Evolutionary conservation across 495 filamentous ascomycete species (phyloP), one percentile per base, ranked within the genome.

Genomic region (Neurospora hispaniola): DNA sequence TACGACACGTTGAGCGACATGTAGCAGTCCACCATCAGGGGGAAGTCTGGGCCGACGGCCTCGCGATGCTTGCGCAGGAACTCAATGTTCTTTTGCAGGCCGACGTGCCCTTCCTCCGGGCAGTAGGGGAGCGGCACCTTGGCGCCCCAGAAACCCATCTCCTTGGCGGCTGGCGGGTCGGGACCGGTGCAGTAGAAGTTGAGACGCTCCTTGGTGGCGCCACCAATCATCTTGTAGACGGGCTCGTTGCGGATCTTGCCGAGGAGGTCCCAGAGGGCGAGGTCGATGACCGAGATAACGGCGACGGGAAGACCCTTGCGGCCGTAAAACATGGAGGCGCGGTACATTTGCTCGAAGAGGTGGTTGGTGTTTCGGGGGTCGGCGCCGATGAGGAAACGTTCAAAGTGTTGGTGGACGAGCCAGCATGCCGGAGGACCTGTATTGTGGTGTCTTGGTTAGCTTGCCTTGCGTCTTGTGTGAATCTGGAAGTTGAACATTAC

Each of bases 131-230:
- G 84, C 12, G 94, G 91, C 10, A 97, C 91, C 83, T 97, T 97
- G 73, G 90, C 91, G 35, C 93, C 94, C 83, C 88, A 90, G 85
- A 97, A 97, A 0, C 94, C 94, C 87, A 92, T 91, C 11, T 83
- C 87, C 80, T 93, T 93, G 42, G 94, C 93, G 0, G 91, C 87
- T 3, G 85, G 84, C 9, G 94, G 93, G 74, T 95, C 90, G 3
- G 94, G 94, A 5, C 93, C 93, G 3, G 94, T 97, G 86, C 94
- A 97, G 87, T 97, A 97, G 81, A 97, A 97, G 79, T 94, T 83
- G 72, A 97, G 84, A 66, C 91, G 86, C 44, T 92, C 88, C 40
- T 92, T 88, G 54, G 94, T 96, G 38, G 89, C 89, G 4, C 94
- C 94, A 39, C 94, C 94, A 77, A 97, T 97, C 77, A 97, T 85